Evolutionary conservation across 1,284 basidiomycete species (phyloP), one percentile per base, ranked within the genome.

Genomic region (Microbotryomycetes sp.): DNA sequence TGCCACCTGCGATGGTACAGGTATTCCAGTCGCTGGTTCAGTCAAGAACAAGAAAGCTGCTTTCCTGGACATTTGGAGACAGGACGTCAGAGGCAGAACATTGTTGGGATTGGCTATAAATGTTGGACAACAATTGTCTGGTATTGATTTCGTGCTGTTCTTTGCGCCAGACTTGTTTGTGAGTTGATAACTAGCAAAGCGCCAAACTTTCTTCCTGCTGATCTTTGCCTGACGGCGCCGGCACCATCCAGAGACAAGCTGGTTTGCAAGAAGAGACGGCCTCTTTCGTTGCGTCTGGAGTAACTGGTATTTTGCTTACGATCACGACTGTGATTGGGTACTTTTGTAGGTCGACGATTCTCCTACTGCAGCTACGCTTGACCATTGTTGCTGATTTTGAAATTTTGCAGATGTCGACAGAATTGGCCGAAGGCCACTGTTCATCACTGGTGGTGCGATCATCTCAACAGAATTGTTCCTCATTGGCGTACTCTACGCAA

Each of bases 131-230:
- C 65, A 67, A 22, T 42, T 63, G 28, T 31, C 36, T 1, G 63
- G 60, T 7, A 65, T 61, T 49, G 56, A 56, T 53, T 59, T 62
- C 28, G 62, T 63, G 15, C 31, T 65, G 6, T 63, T 81, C 73
- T 83, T 80, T 61, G 81, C 81, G 0, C 81, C 82, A 0, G 75
- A 80, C 3, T 72, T 82, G 19, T 83, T 83, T 68, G 71, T 77
- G 4, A 19, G 36, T 42, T 42, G 81, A 81, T 70, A 81, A n/a
- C n/a, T n/a, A n/a, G n/a, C n/a, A n/a, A n/a, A n/a, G n/a, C n/a
- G n/a, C n/a, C n/a, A n/a, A n/a, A n/a, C n/a, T n/a, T n/a, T n/a
- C n/a, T n/a, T n/a, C n/a, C n/a, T n/a, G n/a, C n/a, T n/a, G n/a
- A n/a, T n/a, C n/a, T n/a, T n/a, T n/a, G n/a, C n/a, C n/a, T n/a